Evolutionary conservation across 2,329 filamentous ascomycete species (phyloP).

Genomic region (Hypocreales sp.): DNA sequence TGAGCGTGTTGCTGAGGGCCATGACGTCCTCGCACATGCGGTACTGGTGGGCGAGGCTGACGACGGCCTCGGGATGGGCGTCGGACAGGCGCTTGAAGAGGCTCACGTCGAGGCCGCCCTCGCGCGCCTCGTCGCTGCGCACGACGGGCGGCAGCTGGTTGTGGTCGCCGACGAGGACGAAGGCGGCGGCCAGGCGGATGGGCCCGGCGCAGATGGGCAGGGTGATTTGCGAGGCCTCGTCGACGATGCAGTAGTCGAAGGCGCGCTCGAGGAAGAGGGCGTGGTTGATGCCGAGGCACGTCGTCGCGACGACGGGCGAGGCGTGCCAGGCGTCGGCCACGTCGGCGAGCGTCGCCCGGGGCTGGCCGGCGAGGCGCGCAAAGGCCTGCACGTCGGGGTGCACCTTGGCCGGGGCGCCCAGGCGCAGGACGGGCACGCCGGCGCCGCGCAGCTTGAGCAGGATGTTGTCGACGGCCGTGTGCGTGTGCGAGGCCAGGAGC

Average conservation of each 20-base stretch:
- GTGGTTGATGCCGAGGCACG: slow-evolving; percentile 85
- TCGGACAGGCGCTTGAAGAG: slow-evolving; percentile 91
- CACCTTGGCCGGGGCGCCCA: slow-evolving; percentile 73
- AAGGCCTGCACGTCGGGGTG: slow-evolving; percentile 81
- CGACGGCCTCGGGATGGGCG: slow-evolving; percentile 70
- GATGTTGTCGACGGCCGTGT: slow-evolving; percentile 97
- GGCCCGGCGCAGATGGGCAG: slow-evolving; percentile 87
- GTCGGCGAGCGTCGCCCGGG: slow-evolving; percentile 66
- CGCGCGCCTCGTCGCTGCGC: slow-evolving; percentile 74
- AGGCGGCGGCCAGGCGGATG: slow-evolving; percentile 81
- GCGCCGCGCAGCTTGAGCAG: slow-evolving; percentile 77
- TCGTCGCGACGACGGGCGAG: slow-evolving; percentile 83
- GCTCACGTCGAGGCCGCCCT: slow-evolving; percentile 79
- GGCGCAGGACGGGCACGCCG: slow-evolving; percentile 63
- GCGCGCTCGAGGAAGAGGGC: slow-evolving; percentile 72
- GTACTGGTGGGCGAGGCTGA: slow-evolving; percentile 89
- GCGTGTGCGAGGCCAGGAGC: slow-evolving; percentile 86
- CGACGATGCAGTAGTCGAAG: slow-evolving; percentile 97
- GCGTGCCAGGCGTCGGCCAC: slow-evolving; percentile 73
- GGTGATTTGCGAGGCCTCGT: slow-evolving; percentile 95
- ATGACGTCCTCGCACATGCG: slow-evolving; percentile 98
- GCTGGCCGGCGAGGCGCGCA: slow-evolving; percentile 59
- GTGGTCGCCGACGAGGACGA: slow-evolving; percentile 92
- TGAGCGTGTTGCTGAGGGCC: slow-evolving; percentile 80
- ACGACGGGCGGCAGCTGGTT: slow-evolving; percentile 91